Evolutionary conservation across 768 basidiomycete species (phyloP).

Genomic region (Lentinula sp.): DNA sequence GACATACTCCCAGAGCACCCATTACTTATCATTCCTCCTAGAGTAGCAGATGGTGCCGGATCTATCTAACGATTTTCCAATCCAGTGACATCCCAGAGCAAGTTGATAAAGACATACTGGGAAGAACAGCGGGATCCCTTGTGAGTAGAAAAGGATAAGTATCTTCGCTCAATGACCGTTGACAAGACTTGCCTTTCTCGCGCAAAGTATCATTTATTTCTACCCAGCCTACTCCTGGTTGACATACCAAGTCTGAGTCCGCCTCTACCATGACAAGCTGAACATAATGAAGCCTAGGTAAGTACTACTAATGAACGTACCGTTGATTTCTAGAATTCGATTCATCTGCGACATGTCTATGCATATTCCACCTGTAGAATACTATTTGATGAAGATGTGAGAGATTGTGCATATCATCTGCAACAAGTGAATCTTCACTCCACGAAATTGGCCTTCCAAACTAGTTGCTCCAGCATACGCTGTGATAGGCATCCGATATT

Average conservation of each 20-base stretch:
- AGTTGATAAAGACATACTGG: conserved; percentile 42
- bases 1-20: conserved; percentile 77
- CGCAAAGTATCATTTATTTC: conserved; percentile 64
- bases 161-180: background rate
- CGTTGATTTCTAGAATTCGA: conserved; percentile 67
- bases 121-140: conserved; percentile 77
- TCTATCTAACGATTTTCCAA: conserved; percentile 44
- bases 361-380: conserved; percentile 60
- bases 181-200: conserved; percentile 40
- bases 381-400: conserved; percentile 18
- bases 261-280: conserved; percentile 33
- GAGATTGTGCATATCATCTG: background rate
- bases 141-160: background rate
- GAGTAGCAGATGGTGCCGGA: conserved; percentile 73
- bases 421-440: conserved; percentile 33
- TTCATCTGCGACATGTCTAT: conserved; percentile 79
- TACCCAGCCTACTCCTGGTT: conserved; percentile 68
- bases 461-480: conserved; percentile 80
- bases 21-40: conserved; percentile 84
- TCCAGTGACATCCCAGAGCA: background rate
- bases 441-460: conserved; percentile 71
- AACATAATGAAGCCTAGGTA: background rate
- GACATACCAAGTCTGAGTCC: conserved; percentile 70
- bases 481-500: conserved; percentile 70
- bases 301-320: conserved; percentile 21